A percentile compares a stretch with the other conserved stretches of the same genome.
phyloP scores from a whole-genome alignment of 208 protist genomes.

The Trichomonas gallinae region DNA sequence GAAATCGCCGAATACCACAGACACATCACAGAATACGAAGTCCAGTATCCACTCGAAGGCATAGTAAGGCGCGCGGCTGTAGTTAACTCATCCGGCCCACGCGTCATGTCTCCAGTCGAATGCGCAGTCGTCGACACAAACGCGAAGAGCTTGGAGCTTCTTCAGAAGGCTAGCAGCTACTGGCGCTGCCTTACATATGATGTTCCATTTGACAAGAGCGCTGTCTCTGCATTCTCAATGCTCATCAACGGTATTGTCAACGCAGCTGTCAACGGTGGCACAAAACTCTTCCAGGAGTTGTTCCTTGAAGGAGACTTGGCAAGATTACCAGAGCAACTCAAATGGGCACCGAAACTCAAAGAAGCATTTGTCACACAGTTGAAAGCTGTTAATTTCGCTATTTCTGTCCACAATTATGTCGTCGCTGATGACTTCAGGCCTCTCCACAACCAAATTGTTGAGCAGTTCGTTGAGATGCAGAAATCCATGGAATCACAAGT shows the following conservation, averaged over 20 bases:
- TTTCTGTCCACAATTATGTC: not conserved
- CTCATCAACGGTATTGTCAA: not conserved
- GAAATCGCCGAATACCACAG: slow-evolving; percentile 12
- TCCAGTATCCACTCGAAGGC: not conserved
- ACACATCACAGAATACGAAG: not conserved
- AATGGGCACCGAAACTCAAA: not conserved
- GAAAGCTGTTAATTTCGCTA: not conserved
- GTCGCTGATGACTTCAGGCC: not conserved
- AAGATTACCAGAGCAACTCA: not conserved
- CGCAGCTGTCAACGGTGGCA: slow-evolving; percentile 17
- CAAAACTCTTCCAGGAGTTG: not conserved
- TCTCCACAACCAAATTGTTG: not conserved
- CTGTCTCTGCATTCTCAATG: not conserved
- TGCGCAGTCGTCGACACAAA: slow-evolving; percentile 3
- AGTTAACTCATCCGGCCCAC: too few species aligned
- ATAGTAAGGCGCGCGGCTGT: not conserved
- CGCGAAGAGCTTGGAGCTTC: not conserved
- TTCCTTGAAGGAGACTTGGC: not conserved
- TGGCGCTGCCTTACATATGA: not conserved
- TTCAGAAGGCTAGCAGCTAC: not conserved
- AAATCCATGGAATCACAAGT: not conserved
- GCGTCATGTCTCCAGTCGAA: not conserved
- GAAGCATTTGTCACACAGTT: not conserved
- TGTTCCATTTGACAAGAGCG: not conserved
- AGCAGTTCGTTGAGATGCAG: not conserved